Evolutionary conservation across 495 filamentous ascomycete genomes (phyloP).

Genomic region (Geoglossum glabrum): DNA sequence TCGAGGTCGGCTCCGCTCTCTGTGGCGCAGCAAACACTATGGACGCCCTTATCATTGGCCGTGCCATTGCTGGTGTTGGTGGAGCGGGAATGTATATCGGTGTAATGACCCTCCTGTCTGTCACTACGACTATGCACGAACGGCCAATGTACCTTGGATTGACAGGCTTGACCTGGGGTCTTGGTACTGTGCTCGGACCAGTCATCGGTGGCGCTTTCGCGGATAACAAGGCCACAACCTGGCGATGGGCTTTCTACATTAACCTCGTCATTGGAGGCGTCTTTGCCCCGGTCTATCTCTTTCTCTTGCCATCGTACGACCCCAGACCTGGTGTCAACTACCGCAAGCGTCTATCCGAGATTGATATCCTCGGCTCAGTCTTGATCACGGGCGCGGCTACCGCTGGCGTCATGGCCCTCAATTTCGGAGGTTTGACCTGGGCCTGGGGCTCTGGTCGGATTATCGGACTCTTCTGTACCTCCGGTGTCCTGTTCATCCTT

Average conservation of each 20-base stretch:
- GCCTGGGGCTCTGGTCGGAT: conserved; percentile 27
- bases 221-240: conserved; percentile 22
- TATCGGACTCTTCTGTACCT: neutral
- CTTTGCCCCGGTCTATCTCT: conserved; percentile 33
- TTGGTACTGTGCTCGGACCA: conserved; percentile 28
- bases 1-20: conserved; percentile 30
- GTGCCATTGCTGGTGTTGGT: conserved; percentile 25
- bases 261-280: conserved; percentile 34
- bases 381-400: conserved; percentile 14
- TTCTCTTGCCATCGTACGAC: conserved; percentile 28
- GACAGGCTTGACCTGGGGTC: neutral
- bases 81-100: conserved; percentile 24
- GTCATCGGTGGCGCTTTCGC: conserved; percentile 44
- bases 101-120: conserved; percentile 15
- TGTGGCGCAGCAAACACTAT: conserved; percentile 34
- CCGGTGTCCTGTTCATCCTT: conserved; percentile 23
- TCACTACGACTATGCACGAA: conserved; percentile 14
- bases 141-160: conserved; percentile 2
- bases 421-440: conserved; percentile 16
- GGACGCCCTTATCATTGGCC: conserved; percentile 31
- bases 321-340: conserved; percentile 20
- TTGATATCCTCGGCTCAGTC: conserved; percentile 17
- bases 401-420: conserved; percentile 14
- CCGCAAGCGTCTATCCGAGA: conserved; percentile 18
- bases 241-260: conserved; percentile 57